Evolutionary conservation across 768 basidiomycete genomes (phyloP), one percentile per base, ranked within the genome.

Genomic region (Suillus tomentosus): DNA sequence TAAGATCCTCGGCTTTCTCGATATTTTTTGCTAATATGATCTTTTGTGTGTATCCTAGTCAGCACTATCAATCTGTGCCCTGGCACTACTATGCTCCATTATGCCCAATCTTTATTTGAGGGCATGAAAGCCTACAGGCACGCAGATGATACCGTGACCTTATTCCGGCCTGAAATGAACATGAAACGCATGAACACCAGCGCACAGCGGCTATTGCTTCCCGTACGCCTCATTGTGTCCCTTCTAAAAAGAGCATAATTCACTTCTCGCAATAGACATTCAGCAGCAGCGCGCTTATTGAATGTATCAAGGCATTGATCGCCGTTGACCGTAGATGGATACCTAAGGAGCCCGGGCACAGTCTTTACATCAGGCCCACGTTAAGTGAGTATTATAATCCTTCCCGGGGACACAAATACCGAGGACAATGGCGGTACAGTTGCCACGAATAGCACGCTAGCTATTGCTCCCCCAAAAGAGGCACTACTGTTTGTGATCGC

Each of bases 121-220:
- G 94, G 96, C 17, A 87, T 97, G 86, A 98, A 98, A 75, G 96
- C 96, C 1, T 98, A 96, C 79, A 82, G 88, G 54, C 86, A 88
- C 68, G 76, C 84, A 47, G 78, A 84, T 56, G 95, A 90, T 40
- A 86, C 84, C 34, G 85, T 95, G 22, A 86, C 90, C 22, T 78
- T 97, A 67, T 98, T 97, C 83, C 82, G 96, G 50, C 96, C 96
- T 3, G 94, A 96, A 77, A 93, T 94, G 92, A 97, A 98, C 79
- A 96, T 98, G 94, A 88, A 88, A 72, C 87, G 96, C 27, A 95
- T 99, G 95, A 94, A 94, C 78, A 84, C 70, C 51, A 93, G 90
- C 71, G 95, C 96, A 14, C 69, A 77, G 31, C 86, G 96, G 51
- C 81, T 94, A 61, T 92, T 90, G 19, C 74, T 94, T 53, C 92